phyloP scores from a whole-genome alignment of 306 rosid species.

The Vicia sativa region DNA sequence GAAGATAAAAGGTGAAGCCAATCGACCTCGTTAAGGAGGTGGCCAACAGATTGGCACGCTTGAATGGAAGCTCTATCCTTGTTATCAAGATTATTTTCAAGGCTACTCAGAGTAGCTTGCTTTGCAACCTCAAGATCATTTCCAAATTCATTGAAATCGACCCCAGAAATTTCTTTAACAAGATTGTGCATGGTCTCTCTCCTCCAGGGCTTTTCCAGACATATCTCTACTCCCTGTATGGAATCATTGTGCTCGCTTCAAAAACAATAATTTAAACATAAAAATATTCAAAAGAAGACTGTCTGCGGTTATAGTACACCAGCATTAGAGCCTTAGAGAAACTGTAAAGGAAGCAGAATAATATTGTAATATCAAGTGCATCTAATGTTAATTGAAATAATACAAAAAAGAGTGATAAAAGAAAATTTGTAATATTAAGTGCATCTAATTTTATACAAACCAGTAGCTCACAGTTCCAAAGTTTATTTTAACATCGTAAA shows the following conservation, averaged over 20 bases:
- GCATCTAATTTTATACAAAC: neutral
- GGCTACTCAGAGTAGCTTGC: constrained; percentile 60
- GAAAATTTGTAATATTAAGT: neutral
- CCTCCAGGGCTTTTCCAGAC: constrained; percentile 91
- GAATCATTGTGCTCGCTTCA: constrained; percentile 38
- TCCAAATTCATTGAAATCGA: constrained; percentile 67
- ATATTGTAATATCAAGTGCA: neutral
- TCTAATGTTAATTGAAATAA: constrained; percentile 8
- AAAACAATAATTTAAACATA: constrained; percentile 8
- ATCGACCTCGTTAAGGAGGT: constrained; percentile 83
- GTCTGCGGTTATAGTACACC: constrained; percentile 1
- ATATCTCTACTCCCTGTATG: constrained; percentile 80
- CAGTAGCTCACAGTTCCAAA: neutral
- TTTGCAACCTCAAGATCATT: constrained; percentile 72
- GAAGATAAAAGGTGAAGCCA: constrained; percentile 39
- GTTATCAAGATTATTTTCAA: constrained; percentile 60
- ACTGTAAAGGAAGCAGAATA: constrained; percentile 19
- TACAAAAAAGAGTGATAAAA: neutral
- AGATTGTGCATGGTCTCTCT: constrained; percentile 97
- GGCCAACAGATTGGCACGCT: constrained; percentile 79
- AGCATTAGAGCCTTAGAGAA: constrained; percentile 18
- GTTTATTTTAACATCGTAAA: constrained; percentile 1
- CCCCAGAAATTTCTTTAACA: constrained; percentile 78
- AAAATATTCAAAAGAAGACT: constrained; percentile 38
- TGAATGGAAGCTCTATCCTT: constrained; percentile 73